Base-by-base conservation (phyloP, 2,329 filamentous ascomycete species). In the Nemania sp. region DNA sequence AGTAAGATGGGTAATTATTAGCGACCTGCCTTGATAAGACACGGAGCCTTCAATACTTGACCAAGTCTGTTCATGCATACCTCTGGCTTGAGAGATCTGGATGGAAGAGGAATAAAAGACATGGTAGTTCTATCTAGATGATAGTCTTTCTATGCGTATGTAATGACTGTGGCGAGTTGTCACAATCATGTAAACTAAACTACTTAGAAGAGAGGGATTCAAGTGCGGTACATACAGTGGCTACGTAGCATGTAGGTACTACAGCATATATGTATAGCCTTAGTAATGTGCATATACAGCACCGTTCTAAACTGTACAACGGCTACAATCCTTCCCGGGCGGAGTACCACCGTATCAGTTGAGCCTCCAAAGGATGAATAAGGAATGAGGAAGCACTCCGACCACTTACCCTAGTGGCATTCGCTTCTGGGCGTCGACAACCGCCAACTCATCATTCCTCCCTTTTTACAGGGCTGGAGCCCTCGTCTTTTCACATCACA, bases 311-410 rank as follows among this genome's bases (percentile, higher is more conserved):
- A 49, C 57, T 45, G 47, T 47, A 27, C 43, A 66, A 57, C 59
- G 59, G 64, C 49, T 67, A 64, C 51, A 54, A 64, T 67, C 64
- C 59, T 69, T 67, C 60, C 67, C 67, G 67, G 56, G 53, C 22
- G 49, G 45, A 49, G 47, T n/a, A 51, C 27, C 24, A 52, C 56
- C 45, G 26, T 60, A 58, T 54, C 56, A 18, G 35, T 62, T 69
- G 67, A 69, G 67, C 47, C 67, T 69, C 67, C 56, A 45, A 51
- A 53, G 52, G 60, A 67, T 67, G 64, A 61, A 57, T 62, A 66
- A 66, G 62, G 47, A 56, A 61, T 62, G 41, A 68, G 63, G 55
- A 58, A 65, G 57, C 47, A 47, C 38, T 32, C 47, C 27, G 5
- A 15, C 41, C 55, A 55, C 38, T 49, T 43, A 27, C 53, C 64